phyloP scores from a whole-genome alignment of 768 basidiomycete species.

The Lactarius indigo region DNA sequence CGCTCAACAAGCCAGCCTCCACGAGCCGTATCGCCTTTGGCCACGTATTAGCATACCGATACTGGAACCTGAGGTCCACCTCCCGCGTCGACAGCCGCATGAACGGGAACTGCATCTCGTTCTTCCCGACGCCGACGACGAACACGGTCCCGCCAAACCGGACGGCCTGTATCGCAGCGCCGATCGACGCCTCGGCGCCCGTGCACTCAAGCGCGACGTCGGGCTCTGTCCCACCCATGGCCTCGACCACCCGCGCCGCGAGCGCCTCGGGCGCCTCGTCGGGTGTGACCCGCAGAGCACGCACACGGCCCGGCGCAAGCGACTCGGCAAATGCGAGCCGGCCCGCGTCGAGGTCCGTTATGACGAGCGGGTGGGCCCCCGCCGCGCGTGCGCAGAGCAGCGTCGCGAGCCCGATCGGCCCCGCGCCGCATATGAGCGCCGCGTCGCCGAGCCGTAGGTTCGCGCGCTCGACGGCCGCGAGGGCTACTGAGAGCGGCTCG shows the following conservation, averaged over 20 bases:
- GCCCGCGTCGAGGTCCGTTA: conserved; percentile 63
- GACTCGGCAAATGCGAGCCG: conserved; percentile 65
- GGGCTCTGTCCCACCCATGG: conserved; percentile 47
- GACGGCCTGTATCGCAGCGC: conserved; percentile 45
- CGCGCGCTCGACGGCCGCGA: conserved; percentile 65
- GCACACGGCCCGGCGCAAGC: conserved; percentile 41
- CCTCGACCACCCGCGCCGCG: conserved; percentile 49
- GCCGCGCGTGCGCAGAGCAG: conserved; percentile 63
- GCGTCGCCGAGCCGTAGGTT: conserved; percentile 63
- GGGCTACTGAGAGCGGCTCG: conserved; percentile 62
- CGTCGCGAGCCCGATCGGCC: conserved; percentile 62
- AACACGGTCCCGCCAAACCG: conserved; percentile 66
- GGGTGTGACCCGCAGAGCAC: conserved; percentile 53
- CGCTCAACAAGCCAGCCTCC: conserved; percentile 60
- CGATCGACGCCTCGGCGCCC: conserved; percentile 59
- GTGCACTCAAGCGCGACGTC: conserved; percentile 58
- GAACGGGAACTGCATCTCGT: conserved; percentile 61
- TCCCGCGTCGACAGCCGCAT: conserved; percentile 71
- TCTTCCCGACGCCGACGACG: conserved; percentile 66
- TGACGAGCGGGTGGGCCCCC: conserved; percentile 66
- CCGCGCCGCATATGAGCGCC: conserved; percentile 60
- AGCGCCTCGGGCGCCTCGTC: conserved; percentile 45
- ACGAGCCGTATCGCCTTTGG: conserved; percentile 82
- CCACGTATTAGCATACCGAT: conserved; percentile 71
- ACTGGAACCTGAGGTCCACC: conserved; percentile 66